Base-by-base conservation (phyloP, 345 rosid species). In the Bruguiera gymnorhiza region DNA sequence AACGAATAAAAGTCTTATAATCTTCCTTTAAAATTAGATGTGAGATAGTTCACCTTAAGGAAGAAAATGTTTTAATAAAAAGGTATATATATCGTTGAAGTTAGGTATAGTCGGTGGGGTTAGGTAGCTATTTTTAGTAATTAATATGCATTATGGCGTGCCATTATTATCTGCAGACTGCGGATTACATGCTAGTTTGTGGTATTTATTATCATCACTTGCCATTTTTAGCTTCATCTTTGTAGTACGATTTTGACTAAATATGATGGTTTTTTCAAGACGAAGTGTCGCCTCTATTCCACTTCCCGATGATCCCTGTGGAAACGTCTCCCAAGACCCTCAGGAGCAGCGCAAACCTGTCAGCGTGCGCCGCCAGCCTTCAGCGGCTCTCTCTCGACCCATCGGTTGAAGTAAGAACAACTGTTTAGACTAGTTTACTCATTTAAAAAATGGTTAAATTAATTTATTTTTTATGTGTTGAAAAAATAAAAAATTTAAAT, bases 381-480 rank as follows among this genome's bases (percentile, higher is more conserved):
- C 32, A 5, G 29, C 8, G 55, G n/a, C 65, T 27, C 65, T 27
- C 65, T 68, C 34, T 46, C 54, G 58, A 48, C 59, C 52, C 31
- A 56, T 24, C 27, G 16, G 21, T 68, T 43, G 73, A 74, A 69
- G 69, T 74, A 57, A 68, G 69, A 20, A 24, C 18, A 2, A 8
- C 15, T 11, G 6, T 72, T 57, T 18, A 11, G 7, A 6, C 55
- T 59, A 26, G 18, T 26, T 18, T 37, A 7, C 39, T 36, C 8
- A 36, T 27, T 27, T 27, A 27, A 27, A 27, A 27, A 2, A 27
- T 27, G 29, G 29, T 27, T 27, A 2, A 2, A 27, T 27, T 27
- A 27, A 27, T 27, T 27, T 27, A 27, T 27, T 27, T 27, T 27
- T 27, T 27, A 27, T 1, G 2, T 1, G 29, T 27, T 27, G 29